Percentiles rank a stretch among this genome's conserved stretches.
phyloP scores from a whole-genome alignment of 192 early-diverging fungal genomes.

The Backusella sp. region DNA sequence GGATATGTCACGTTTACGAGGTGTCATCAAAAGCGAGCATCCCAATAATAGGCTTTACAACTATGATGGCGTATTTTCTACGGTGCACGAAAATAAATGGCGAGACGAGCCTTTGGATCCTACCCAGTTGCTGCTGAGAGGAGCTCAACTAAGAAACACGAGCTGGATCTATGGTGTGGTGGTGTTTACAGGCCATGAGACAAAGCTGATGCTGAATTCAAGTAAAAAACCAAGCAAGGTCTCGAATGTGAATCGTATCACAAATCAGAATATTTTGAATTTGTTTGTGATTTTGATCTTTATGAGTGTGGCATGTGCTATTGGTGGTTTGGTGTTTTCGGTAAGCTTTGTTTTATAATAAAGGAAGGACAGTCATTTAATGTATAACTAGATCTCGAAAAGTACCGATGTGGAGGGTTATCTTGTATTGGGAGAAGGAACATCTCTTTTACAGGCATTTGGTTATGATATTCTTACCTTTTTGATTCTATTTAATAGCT shows the following conservation, averaged over 20 bases:
- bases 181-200: slow-evolving; percentile 96
- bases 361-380: too few species aligned
- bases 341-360: slow-evolving; percentile 26
- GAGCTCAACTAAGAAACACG: slow-evolving; percentile 93
- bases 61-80: slow-evolving; percentile 77
- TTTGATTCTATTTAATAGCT: slow-evolving; percentile 97
- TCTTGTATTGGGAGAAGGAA: neutral
- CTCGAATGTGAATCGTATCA: slow-evolving; percentile 86
- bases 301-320: slow-evolving; percentile 84
- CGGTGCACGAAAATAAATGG: slow-evolving; percentile 44
- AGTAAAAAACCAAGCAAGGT: slow-evolving; percentile 86
- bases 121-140: slow-evolving; percentile 89
- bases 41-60: slow-evolving; percentile 98
- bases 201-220: slow-evolving; percentile 96
- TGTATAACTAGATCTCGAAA: slow-evolving; percentile 11
- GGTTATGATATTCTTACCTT: slow-evolving; percentile 93
- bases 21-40: slow-evolving; percentile 86
- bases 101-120: slow-evolving; percentile 87
- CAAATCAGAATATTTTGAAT: slow-evolving; percentile 93
- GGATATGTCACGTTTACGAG: slow-evolving; percentile 59
- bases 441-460: slow-evolving; percentile 51
- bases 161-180: slow-evolving; percentile 92
- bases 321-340: slow-evolving; percentile 72
- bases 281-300: slow-evolving; percentile 84
- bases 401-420: slow-evolving; percentile 8